Evolutionary conservation across 768 basidiomycete species (phyloP).

Genomic region (Xerocomellus intermedius): DNA sequence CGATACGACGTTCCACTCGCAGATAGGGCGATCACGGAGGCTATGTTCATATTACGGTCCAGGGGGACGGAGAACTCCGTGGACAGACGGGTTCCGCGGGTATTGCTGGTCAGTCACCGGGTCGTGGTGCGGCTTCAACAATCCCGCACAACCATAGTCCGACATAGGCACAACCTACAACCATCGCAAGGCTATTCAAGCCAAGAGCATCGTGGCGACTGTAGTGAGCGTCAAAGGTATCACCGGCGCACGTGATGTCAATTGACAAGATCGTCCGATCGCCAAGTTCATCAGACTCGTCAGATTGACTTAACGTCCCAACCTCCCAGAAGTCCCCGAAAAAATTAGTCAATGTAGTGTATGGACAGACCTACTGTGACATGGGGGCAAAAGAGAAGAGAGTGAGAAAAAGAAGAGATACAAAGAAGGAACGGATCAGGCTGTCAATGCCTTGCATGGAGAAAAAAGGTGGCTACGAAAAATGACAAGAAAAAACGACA

Average conservation of each 20-base stretch:
- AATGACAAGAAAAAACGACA: not conserved
- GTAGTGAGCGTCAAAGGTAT: not conserved
- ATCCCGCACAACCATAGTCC: not conserved
- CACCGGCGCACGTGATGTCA: too few relatives aligned
- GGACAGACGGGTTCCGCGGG: too few relatives aligned
- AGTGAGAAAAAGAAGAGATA: not conserved
- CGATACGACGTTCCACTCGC: too few relatives aligned
- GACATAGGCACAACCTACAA: too few relatives aligned
- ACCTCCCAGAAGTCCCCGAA: slow-evolving; percentile 2
- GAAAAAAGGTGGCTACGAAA: not conserved
- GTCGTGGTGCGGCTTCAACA: not conserved
- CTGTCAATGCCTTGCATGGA: slow-evolving; percentile 2
- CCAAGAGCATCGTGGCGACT: not conserved
- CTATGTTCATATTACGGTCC: too few relatives aligned
- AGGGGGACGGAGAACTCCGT: too few relatives aligned
- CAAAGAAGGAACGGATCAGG: slow-evolving; percentile 8
- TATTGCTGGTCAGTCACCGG: too few relatives aligned
- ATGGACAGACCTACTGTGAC: slow-evolving; percentile 26
- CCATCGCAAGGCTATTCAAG: not conserved
- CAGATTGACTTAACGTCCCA: not conserved
- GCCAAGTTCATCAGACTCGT: not conserved
- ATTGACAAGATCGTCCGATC: too few relatives aligned
- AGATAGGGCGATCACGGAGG: too few relatives aligned
- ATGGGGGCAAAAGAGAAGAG: not conserved
- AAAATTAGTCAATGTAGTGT: slow-evolving; percentile 24